Percentiles rank a stretch among this genome's conserved stretches.
phyloP scores from a whole-genome alignment of 2,329 filamentous ascomycete species.

The Conoideocrella luteorostrata region DNA sequence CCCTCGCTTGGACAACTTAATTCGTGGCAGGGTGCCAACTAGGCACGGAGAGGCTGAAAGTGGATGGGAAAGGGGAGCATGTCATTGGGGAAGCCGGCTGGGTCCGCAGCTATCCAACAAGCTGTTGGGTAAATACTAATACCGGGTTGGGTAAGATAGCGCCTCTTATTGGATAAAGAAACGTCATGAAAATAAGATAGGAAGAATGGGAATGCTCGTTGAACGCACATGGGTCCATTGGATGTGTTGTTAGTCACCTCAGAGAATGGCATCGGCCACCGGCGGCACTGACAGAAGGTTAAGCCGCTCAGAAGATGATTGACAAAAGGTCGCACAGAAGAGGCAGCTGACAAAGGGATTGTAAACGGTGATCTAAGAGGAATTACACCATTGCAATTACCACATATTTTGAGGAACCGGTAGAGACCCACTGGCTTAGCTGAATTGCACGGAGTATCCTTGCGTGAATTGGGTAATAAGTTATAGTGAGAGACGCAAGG shows the following conservation, averaged over 20 bases:
- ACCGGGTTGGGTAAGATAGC: background rate
- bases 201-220: background rate
- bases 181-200: background rate
- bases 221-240: constrained; percentile 1
- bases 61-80: too few relatives aligned
- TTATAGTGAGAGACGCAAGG: too few relatives aligned
- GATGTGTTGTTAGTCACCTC: too few relatives aligned
- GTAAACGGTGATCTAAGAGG: too few relatives aligned
- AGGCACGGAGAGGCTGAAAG: too few relatives aligned
- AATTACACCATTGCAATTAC: constrained; percentile 5
- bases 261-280: constrained; percentile 4
- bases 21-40: too few relatives aligned
- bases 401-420: background rate
- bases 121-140: background rate
- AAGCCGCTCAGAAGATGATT: too few relatives aligned
- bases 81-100: too few relatives aligned
- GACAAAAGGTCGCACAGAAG: background rate
- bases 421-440: background rate
- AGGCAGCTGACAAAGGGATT: background rate
- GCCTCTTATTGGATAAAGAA: background rate
- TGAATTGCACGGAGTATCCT: too few relatives aligned
- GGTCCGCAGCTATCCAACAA: too few relatives aligned
- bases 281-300: background rate
- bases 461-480: too few relatives aligned
- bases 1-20: too few relatives aligned